A percentile compares a stretch with the other conserved stretches of the same genome.
Evolutionary conservation across 495 filamentous ascomycete genomes (phyloP).

Genomic region (Aspergillus heteromorphus): DNA sequence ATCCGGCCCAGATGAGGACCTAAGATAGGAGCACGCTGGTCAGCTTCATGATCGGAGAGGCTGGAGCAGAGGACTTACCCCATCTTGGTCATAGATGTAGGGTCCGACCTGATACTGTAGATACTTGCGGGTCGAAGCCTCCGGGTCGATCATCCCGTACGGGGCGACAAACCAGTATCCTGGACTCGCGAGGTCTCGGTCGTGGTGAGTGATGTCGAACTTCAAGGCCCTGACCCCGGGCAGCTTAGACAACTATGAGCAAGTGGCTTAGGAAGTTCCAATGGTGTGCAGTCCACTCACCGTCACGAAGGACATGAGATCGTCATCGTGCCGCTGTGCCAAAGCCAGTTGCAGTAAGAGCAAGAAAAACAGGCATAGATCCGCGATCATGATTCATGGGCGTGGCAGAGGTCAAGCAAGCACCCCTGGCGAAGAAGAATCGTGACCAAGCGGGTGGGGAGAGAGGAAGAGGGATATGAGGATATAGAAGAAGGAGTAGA

Average conservation of each 20-base stretch:
- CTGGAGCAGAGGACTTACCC: constrained; percentile 18
- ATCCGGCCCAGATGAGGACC: constrained; percentile 18
- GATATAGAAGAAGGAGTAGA: not conserved
- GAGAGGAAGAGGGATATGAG: not conserved
- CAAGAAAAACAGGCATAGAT: not conserved
- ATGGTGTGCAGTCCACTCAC: not conserved
- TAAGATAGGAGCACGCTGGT: not conserved
- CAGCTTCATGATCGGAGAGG: not conserved
- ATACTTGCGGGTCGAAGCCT: constrained; percentile 15
- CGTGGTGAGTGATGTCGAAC: constrained; percentile 13
- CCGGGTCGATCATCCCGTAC: constrained; percentile 14
- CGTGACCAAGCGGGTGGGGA: not conserved
- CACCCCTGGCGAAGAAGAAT: not conserved
- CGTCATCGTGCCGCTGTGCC: not conserved
- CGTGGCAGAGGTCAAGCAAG: not conserved
- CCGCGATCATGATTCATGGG: not conserved
- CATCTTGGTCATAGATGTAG: constrained; percentile 35
- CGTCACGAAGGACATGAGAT: not conserved
- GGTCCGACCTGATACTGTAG: constrained; percentile 32
- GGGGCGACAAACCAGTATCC: constrained; percentile 27
- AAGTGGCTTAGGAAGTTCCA: not conserved
- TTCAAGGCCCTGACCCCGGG: constrained; percentile 14
- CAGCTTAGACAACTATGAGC: constrained; percentile 7
- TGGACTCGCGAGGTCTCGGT: constrained; percentile 12
- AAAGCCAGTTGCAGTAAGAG: not conserved